Evolutionary conservation across 2,329 filamentous ascomycete species (phyloP), one percentile per base, ranked within the genome.

Genomic region (Sarocladium strictum): DNA sequence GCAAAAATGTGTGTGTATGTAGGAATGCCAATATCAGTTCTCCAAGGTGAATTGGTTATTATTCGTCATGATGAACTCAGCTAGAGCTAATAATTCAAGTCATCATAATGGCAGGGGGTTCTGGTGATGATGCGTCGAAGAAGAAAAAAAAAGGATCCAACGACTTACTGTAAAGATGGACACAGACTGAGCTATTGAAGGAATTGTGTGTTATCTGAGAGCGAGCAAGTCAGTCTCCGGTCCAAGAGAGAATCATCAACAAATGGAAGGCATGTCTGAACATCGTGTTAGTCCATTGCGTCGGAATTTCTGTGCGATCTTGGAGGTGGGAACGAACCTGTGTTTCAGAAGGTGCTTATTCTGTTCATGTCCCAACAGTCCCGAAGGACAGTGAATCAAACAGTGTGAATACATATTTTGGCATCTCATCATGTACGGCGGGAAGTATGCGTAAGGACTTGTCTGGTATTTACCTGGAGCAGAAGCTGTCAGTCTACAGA

Each of bases 61-160:
- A 66, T 76, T 81, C 78, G 67, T 80, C 78, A 81, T 64, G 72
- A 72, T 75, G 70, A 76, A 78, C 72, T 81, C 78, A 73, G 77
- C 69, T 65, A 74, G 71, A 74, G 72, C 69, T 73, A 71, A 69
- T 68, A 71, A 70, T 67, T 66, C 63, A 67, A 70, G 57, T 78
- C 78, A 80, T 80, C 78, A 71, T 67, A 61, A 71, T 75, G 73
- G 70, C 63, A 58, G 53, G 55, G 35, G 53, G n/a, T 21, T 32
- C 33, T 23, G 43, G n/a, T n/a, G n/a, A n/a, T 32, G 27, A 32
- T 21, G 15, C 43, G 15, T 21, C 2, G 27, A 23, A 23, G 55
- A 43, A 51, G 21, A 38, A 55, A 38, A 21, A 37, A 6, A 6
- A 32, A 32, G 29, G 12, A n/a, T n/a, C 7, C 19, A 53, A 15